Evolutionary conservation across 441 rosid genomes (phyloP).

Genomic region (Breynia disticha): DNA sequence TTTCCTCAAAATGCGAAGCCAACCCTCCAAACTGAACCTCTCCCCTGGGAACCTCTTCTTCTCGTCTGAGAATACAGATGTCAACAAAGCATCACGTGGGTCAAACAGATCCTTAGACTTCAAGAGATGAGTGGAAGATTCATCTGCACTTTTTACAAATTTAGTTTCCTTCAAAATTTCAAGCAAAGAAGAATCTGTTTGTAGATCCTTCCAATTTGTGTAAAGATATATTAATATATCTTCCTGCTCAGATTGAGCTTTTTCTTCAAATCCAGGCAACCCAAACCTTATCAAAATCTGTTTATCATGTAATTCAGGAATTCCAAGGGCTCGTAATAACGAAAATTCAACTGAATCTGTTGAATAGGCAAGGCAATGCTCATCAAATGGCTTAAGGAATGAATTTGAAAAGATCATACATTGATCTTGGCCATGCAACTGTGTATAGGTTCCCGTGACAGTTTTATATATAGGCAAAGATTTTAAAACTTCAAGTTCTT

Average conservation of each 20-base stretch:
- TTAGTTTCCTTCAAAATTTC: slow-evolving; percentile 80
- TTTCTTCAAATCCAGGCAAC: slow-evolving; percentile 73
- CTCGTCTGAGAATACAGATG: slow-evolving; percentile 85
- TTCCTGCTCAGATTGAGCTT: slow-evolving; percentile 72
- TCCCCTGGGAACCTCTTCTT: slow-evolving; percentile 93
- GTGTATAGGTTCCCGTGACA: slow-evolving; percentile 58
- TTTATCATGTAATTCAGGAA: slow-evolving; percentile 73
- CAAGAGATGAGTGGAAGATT: slow-evolving; percentile 50
- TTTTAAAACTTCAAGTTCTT: slow-evolving; percentile 70
- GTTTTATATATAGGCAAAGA: slow-evolving; percentile 88
- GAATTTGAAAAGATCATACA: slow-evolving; percentile 77
- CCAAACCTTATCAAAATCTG: slow-evolving; percentile 86
- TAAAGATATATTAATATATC: slow-evolving; percentile 63
- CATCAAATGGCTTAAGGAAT: slow-evolving; percentile 78
- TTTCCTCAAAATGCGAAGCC: slow-evolving; percentile 89
- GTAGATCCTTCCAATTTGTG: slow-evolving; percentile 74
- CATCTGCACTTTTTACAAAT: slow-evolving; percentile 78
- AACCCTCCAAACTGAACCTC: slow-evolving; percentile 72
- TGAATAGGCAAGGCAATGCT: slow-evolving; percentile 60
- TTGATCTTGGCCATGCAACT: slow-evolving; percentile 49
- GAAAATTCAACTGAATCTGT: slow-evolving; percentile 59
- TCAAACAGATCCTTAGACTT: slow-evolving; percentile 88
- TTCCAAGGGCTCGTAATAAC: slow-evolving; percentile 78
- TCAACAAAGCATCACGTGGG: slow-evolving; percentile 75
- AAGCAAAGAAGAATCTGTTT: slow-evolving; percentile 61